Conservation (phyloP, 495 filamentous ascomycete genomes). For the Bombardia bombarda region DNA sequence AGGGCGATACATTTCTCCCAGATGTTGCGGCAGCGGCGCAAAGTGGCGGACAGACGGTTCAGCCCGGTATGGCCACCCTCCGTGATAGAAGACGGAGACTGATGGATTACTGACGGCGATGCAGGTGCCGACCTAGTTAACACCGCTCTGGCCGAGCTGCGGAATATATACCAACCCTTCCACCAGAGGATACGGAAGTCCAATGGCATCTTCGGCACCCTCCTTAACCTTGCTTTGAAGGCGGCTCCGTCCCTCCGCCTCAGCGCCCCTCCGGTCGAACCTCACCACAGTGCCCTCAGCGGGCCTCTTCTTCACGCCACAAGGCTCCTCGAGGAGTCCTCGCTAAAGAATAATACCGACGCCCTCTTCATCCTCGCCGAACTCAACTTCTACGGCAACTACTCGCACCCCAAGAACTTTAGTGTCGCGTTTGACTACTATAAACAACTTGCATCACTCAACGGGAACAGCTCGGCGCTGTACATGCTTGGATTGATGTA, state of each 20-base stretch:
- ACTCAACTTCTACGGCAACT: constrained; percentile 97
- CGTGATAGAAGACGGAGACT: not conserved
- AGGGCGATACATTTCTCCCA: constrained; percentile 18
- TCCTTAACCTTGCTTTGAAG: constrained; percentile 29
- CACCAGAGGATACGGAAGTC: constrained; percentile 29
- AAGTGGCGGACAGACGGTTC: constrained; percentile 7
- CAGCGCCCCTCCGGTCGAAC: constrained; percentile 28
- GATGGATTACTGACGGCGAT: constrained; percentile 6
- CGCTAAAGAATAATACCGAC: constrained; percentile 68
- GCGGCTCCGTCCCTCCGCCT: constrained; percentile 35
- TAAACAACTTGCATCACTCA: constrained; percentile 61
- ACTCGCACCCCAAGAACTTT: constrained; percentile 78
- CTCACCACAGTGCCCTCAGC: constrained; percentile 18
- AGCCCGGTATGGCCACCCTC: constrained; percentile 17
- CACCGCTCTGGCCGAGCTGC: constrained; percentile 32
- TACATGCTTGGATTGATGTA: constrained; percentile 97
- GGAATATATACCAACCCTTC: constrained; percentile 30
- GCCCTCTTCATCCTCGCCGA: constrained; percentile 87
- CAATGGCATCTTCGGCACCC: constrained; percentile 27
- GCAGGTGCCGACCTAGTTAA: constrained; percentile 39
- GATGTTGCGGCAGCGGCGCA: constrained; percentile 19
- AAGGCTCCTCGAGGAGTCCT: constrained; percentile 65
- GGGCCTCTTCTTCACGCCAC: constrained; percentile 53
- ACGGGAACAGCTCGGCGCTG: constrained; percentile 86
- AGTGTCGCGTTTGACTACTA: constrained; percentile 76